Base-by-base conservation (phyloP, 148 eudicot species). In the Fagopyrum esculentum region DNA sequence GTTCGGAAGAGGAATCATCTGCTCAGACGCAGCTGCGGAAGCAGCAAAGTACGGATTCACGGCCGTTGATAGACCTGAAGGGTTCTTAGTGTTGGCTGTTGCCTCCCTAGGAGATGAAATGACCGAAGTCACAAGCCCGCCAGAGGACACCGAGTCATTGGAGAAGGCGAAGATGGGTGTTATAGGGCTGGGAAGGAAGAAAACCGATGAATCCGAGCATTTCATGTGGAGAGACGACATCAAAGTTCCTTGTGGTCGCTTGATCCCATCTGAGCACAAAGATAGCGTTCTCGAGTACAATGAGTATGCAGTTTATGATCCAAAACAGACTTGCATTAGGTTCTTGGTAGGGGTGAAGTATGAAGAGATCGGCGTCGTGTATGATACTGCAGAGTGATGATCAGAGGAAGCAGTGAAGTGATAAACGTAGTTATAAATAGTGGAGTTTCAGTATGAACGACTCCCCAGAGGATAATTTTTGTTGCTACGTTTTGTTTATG, bases 291-390 rank as follows among this genome's bases (percentile, higher is more conserved):
- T 94, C 6, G 97, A 91, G 73, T 94, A 86, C 83, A 91, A 91
- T 51, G 97, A 94, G 70, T 94, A 91, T 74, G 98, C 92, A 2
- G 93, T 86, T 45, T 90, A 94, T 76, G 88, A 94, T 74, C 98
- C 93, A 3, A 80, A 85, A 60, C 92, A 91, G 98, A 91, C 89
- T 0, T 82, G 88, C 79, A 88, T 91, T 54, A 86, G 87, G 87
- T 94, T 88, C 52, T 51, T 94, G 87, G 98, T 91, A 80, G 90
- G 81, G n/a, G 92, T 91, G 59, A 94, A 82, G 85, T 91, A 84
- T 54, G 89, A 86, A 73, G 97, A 91, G 81, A 80, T 84, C 75
- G 78, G 78, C 68, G 91, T 81, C 40, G 84, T 56, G 71, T 77
- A 71, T 12, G 88, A 85, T 4, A 81, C 60, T 1, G 84, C 82